A percentile compares a stretch with the other conserved stretches of the same genome.
Conservation (phyloP, 2,329 filamentous ascomycete species). For the Rhytidhysteron rufulum region DNA sequence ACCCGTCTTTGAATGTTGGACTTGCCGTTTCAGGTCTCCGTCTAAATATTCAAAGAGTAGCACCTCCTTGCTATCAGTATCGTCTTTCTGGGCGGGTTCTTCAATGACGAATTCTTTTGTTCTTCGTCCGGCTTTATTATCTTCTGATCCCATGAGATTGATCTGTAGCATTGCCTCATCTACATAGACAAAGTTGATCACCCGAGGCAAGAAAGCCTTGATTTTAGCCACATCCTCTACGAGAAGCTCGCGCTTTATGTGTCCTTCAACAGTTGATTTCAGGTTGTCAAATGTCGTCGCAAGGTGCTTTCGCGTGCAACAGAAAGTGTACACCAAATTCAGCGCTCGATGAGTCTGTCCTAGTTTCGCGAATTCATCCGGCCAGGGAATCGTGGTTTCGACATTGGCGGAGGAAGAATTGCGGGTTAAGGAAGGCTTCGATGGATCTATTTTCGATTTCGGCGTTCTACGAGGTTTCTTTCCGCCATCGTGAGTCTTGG, state of each 20-base stretch:
- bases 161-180: constrained; percentile 80
- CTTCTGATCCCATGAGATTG: constrained; percentile 68
- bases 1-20: constrained; percentile 67
- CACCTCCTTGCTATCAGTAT: constrained; percentile 59
- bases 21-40: constrained; percentile 81
- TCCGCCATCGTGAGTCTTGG: constrained; percentile 56
- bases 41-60: constrained; percentile 91
- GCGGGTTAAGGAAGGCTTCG: constrained; percentile 37
- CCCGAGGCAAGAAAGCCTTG: constrained; percentile 69
- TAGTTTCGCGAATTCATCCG: constrained; percentile 66
- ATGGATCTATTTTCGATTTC: constrained; percentile 30
- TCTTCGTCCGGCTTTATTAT: constrained; percentile 58
- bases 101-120: constrained; percentile 43
- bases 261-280: constrained; percentile 75
- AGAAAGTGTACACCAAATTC: constrained; percentile 93
- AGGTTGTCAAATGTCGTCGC: constrained; percentile 90
- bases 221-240: constrained; percentile 81
- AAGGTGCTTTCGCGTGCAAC: constrained; percentile 86
- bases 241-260: constrained; percentile 66
- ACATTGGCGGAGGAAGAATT: constrained; percentile 47
- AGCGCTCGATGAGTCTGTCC: constrained; percentile 77
- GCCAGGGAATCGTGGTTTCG: constrained; percentile 64
- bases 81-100: constrained; percentile 29
- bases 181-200: constrained; percentile 81
- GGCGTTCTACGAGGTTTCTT: constrained; percentile 47